Evolutionary conservation across 2,329 filamentous ascomycete species (phyloP), one percentile per base, ranked within the genome.

Genomic region (Colletotrichum echinochloae): DNA sequence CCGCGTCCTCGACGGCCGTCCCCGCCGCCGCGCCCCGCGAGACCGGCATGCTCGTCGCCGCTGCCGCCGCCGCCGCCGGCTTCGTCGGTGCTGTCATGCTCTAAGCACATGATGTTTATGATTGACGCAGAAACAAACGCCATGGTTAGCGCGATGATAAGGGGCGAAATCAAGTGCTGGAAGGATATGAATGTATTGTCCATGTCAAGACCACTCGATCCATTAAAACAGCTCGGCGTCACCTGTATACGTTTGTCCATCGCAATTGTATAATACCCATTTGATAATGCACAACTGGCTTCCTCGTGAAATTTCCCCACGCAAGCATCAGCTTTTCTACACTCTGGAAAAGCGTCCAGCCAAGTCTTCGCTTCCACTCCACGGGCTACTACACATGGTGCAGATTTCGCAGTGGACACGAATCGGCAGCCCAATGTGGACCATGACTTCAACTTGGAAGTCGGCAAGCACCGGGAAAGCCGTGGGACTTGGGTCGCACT

Each of bases 31-130:
- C 65, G 4, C 60, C 69, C 8, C 67, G 66, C 39, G 69, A 71
- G 69, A 71, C 69, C 5, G 69, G 69, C n/a, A 14, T 71, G 2
- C 35, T 71, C 20, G 30, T 69, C 18, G 69, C 69, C 16, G 65
- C 52, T 12, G 69, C 60, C 23, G 65, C 54, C 6, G 69, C 65
- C 12, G 69, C 65, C 23, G 68, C 51, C 1, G 65, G 59, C 30
- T 51, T 71, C 14, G 60, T 70, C 8, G 69, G 65, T 35, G 69
- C 60, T n/a, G 59, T 39, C 30, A 61, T 70, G 51, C 52, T 70
- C 30, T 70, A 48, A 59, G n/a, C 37, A 3, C 7, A 9, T 11
- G 18, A 18, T 23, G 1, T 18, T n/a, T 20, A 7, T 16, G 18
- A 61, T 16, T 16, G 11, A 9, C 5, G 46, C 18, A 8, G 20